phyloP scores from a whole-genome alignment of 2,329 filamentous ascomycete genomes.

The Colletotrichum zoysiae region DNA sequence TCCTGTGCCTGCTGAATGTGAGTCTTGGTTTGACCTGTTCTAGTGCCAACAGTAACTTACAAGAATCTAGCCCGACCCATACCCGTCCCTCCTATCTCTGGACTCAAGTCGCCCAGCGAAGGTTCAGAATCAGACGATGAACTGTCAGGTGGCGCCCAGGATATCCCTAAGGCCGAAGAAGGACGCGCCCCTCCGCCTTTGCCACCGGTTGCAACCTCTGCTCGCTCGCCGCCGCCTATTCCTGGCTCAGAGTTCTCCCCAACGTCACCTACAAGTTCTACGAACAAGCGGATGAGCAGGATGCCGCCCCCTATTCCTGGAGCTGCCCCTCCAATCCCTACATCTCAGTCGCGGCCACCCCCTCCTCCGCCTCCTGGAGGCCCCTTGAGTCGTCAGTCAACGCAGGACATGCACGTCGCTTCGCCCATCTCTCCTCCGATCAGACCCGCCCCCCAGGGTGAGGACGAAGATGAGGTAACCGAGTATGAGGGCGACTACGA shows the following conservation, averaged over 20 bases:
- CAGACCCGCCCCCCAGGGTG: constrained; percentile 68
- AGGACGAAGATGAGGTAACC: constrained; percentile 80
- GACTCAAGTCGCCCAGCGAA: constrained; percentile 71
- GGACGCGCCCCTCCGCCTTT: constrained; percentile 57
- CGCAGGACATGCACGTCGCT: constrained; percentile 63
- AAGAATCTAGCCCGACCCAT: constrained; percentile 70
- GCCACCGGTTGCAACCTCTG: constrained; percentile 43
- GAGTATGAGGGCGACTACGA: constrained; percentile 99
- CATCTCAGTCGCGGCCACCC: constrained; percentile 71
- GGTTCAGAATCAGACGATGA: constrained; percentile 94
- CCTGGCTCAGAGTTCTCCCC: constrained; percentile 58
- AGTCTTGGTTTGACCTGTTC: constrained; percentile 50
- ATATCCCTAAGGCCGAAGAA: constrained; percentile 28
- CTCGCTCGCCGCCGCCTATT: constrained; percentile 52
- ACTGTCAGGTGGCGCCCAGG: constrained; percentile 65
- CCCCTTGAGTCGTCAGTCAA: constrained; percentile 68
- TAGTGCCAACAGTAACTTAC: background rate
- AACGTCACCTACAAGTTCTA: constrained; percentile 56
- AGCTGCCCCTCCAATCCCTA: constrained; percentile 59
- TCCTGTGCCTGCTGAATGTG: constrained; percentile 72
- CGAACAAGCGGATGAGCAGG: constrained; percentile 68
- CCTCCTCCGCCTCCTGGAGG: constrained; percentile 73
- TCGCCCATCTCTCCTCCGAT: constrained; percentile 58
- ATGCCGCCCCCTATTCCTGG: constrained; percentile 72
- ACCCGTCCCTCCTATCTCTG: constrained; percentile 64